Conservation (phyloP, 768 basidiomycete genomes). For the Russula virescens region DNA sequence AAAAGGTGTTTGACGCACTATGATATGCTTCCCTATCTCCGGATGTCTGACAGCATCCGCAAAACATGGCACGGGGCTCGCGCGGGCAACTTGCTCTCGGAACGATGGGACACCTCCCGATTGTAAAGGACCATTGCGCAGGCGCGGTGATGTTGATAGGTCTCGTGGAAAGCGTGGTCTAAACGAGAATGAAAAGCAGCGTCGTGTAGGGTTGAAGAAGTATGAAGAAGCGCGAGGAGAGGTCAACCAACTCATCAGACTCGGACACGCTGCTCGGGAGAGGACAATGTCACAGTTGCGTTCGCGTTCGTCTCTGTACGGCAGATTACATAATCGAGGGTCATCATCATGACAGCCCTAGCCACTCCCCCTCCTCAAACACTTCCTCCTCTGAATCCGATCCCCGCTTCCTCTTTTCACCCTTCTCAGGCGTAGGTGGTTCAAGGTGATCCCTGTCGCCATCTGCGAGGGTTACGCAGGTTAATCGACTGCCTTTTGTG, state of each 20-base stretch:
- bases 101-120: slow-evolving; percentile 29
- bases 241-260: background rate
- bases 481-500: slow-evolving; percentile 80
- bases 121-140: slow-evolving; percentile 12
- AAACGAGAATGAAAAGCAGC: slow-evolving; percentile 15
- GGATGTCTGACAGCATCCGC: slow-evolving; percentile 45
- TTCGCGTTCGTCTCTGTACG: slow-evolving; percentile 21
- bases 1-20: slow-evolving; percentile 43
- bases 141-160: background rate
- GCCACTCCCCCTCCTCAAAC: slow-evolving; percentile 26
- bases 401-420: slow-evolving; percentile 35
- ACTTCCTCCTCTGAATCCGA: slow-evolving; percentile 32
- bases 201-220: slow-evolving; percentile 1
- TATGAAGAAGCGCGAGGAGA: background rate
- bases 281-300: too few species aligned
- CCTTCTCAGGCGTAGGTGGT: slow-evolving; percentile 23
- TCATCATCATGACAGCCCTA: background rate
- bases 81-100: slow-evolving; percentile 30
- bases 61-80: slow-evolving; percentile 36
- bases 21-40: slow-evolving; percentile 45
- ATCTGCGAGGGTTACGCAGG: slow-evolving; percentile 61
- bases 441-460: slow-evolving; percentile 29
- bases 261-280: too few species aligned
- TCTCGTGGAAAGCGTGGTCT: slow-evolving; percentile 8
- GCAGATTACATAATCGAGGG: background rate